A percentile compares a stretch with the other conserved stretches of the same genome.
Conservation (phyloP, 768 basidiomycete species). For the Tephrocybe sp. region DNA sequence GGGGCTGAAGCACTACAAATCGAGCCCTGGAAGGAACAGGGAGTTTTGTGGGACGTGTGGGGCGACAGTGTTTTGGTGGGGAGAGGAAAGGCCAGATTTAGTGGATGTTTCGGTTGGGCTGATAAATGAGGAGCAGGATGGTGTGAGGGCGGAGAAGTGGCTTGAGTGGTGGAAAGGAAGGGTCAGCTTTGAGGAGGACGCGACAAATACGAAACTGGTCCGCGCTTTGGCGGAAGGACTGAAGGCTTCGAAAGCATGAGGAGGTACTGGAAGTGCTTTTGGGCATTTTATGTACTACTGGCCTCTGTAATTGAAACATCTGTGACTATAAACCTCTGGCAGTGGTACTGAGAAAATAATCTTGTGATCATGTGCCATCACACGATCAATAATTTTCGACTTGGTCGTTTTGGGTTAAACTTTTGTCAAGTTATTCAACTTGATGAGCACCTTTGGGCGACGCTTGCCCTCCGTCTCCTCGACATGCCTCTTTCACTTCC, state of each 20-base stretch:
- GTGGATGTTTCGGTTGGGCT: conserved; percentile 23
- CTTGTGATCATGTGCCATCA: neutral
- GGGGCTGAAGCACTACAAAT: conserved; percentile 23
- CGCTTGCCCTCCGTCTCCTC: neutral
- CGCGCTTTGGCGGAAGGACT: conserved; percentile 14
- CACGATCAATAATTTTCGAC: conserved; percentile 1
- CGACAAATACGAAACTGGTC: conserved; percentile 13
- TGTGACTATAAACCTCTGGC: neutral
- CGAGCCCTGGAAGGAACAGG: conserved; percentile 21
- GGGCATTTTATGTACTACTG: neutral
- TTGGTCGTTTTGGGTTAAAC: neutral
- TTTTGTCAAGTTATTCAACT: neutral
- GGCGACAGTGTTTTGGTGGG: conserved; percentile 30
- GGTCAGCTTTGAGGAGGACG: conserved; percentile 19
- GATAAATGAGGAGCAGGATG: conserved; percentile 15
- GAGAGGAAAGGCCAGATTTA: conserved; percentile 20
- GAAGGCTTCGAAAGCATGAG: neutral
- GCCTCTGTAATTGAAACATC: too few species aligned
- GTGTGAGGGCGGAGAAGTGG: conserved; percentile 19
- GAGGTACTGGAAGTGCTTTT: neutral
- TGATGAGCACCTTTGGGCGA: conserved; percentile 4
- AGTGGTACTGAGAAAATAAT: neutral
- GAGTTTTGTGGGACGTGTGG: conserved; percentile 31
- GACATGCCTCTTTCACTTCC: neutral
- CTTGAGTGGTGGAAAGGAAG: conserved; percentile 20